phyloP scores from a whole-genome alignment of 139 green algal species.

The Chlorella sp. region DNA sequence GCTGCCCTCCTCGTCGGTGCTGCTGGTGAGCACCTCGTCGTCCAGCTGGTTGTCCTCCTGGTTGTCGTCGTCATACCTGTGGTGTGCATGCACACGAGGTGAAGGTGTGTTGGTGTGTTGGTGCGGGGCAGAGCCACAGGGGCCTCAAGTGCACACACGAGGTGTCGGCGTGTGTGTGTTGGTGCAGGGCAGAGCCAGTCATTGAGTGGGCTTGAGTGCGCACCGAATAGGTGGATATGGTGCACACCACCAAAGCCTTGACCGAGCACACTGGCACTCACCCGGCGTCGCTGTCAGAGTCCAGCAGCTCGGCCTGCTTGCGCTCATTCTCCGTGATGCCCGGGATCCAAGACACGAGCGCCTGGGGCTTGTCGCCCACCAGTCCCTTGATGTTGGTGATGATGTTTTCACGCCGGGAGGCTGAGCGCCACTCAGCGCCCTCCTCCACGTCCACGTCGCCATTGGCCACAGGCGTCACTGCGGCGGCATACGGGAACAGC shows the following conservation, averaged over 20 bases:
- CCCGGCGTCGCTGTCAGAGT: slow-evolving; percentile 28
- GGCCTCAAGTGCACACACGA: too few species aligned
- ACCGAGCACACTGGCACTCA: too few species aligned
- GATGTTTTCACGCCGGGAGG: background rate
- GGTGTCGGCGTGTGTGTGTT: too few species aligned
- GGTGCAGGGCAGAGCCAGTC: too few species aligned
- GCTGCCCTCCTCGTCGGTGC: background rate
- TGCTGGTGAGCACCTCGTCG: slow-evolving; percentile 6
- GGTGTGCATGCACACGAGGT: too few species aligned
- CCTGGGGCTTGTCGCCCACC: background rate
- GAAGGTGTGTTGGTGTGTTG: too few species aligned
- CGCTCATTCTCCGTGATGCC: slow-evolving; percentile 33
- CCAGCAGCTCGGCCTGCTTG: slow-evolving; percentile 38
- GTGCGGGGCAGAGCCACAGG: too few species aligned
- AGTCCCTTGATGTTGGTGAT: background rate
- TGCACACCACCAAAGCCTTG: too few species aligned
- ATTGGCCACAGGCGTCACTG: background rate
- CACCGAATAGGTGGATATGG: too few species aligned
- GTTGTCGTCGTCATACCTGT: slow-evolving; percentile 10
- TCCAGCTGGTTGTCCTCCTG: slow-evolving; percentile 13
- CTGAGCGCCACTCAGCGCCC: slow-evolving; percentile 2
- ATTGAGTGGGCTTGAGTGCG: too few species aligned
- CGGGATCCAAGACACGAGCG: slow-evolving; percentile 23
- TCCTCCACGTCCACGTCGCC: background rate
- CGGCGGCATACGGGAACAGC: too few species aligned